Evolutionary conservation across 768 basidiomycete species (phyloP), one percentile per base, ranked within the genome.

Genomic region (Podaxis sp.): DNA sequence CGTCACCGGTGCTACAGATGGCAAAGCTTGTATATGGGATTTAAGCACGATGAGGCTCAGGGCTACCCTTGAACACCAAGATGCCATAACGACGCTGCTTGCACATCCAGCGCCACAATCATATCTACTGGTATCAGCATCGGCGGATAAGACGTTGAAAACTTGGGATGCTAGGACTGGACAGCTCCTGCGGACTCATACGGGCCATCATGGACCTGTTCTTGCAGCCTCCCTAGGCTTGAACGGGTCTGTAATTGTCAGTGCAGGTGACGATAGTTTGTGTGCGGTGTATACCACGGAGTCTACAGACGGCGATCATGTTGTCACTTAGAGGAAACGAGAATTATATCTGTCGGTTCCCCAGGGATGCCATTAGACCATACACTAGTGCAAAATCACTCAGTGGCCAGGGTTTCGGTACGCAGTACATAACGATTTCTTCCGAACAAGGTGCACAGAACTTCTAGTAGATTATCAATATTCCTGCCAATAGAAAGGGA

Each of bases 91-190:
- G 10, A 84, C 82, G 0, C 74, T 98, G 4, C 77, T 90, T 16
- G 78, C 83, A 7, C 89, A 90, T 62, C 92, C 93, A 0, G 68
- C 84, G 25, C 89, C 93, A 2, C 86, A 88, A 66, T 75, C 84
- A 1, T 83, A 95, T 68, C 76, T 96, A 25, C 73, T 99, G 27
- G 84, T 95, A 16, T 91, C 94, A 10, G 91, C 83, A 0, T 96
- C 93, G 7, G 91, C 91, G 1, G 97, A 99, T 73, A 86, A 80
- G 60, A 90, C 87, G 1, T 77, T 98, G 57, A 87, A 84, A 62
- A 95, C 95, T 11, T 98, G 95, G 96, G 96, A 99, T 71, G 87
- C 87, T 11, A 86, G 95, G 48, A 91, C 88, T 1, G 95, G 96
- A 0, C 74, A 81, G 2, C 79, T 95, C 21, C 61, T 96, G 27